Evolutionary conservation across 495 filamentous ascomycete species (phyloP), one percentile per base, ranked within the genome.

Genomic region (Saxispiralis lemnorum): DNA sequence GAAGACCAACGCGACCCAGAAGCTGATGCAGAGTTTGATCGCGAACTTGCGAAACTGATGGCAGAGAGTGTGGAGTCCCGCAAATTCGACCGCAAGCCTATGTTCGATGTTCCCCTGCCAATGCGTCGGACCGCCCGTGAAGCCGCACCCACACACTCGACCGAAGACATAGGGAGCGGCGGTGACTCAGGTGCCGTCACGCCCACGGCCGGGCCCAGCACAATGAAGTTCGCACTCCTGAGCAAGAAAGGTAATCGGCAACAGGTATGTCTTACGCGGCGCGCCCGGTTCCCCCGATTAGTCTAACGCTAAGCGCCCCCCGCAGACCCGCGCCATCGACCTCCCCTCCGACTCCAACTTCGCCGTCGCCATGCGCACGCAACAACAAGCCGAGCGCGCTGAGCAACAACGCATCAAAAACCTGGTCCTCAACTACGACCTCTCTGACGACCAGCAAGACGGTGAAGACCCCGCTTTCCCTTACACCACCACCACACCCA

Each of bases 11-110:
- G 87, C 34, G 87, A 99, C 47, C 92, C 89, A 0, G 85, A 93
- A 62, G 81, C 76, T 35, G 89, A 96, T 49, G 89, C 88, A 6
- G 92, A 99, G 31, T 99, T 99, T 54, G 92, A 96, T 53, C 83
- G 89, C 53, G 89, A 96, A 63, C 85, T 92, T 59, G 87, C 92
- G 14, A 96, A 95, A 61, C 82, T 99, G 77, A 95, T 96, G 92
- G 71, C 86, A 48, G 89, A 99, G 55, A 93, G 87, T 65, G 63
- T 92, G 58, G 92, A 96, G 31, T 83, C 85, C 7, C 71, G 92
- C 41, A 89, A 88, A 52, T 89, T 92, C 51, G 88, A 99, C 53
- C 83, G 89, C 35, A 95, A 93, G 61, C 76, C 78, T 28, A 65
- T 92, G 35, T 93, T 99, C 56, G 89, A 99, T 55, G 81, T 96